Evolutionary conservation across 192 early-diverging fungal species (phyloP).

Genomic region (Rhizoclosmatium sp.): DNA sequence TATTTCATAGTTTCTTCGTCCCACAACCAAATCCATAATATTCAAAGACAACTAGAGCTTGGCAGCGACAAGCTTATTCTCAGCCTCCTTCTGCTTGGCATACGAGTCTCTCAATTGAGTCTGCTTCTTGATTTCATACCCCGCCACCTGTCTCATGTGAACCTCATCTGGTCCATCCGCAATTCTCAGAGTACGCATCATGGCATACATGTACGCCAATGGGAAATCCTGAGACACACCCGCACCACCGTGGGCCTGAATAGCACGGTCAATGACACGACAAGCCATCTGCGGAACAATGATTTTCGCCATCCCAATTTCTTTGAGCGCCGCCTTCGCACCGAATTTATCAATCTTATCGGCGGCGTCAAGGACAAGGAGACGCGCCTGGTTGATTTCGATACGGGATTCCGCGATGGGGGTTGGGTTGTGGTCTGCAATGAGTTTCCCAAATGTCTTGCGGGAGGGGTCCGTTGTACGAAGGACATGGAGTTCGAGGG

Average conservation of each 20-base stretch:
- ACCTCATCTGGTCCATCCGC: conserved; percentile 97
- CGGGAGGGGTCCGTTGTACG: conserved; percentile 82
- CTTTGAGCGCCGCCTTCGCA: conserved; percentile 88
- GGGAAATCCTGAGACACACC: conserved; percentile 88
- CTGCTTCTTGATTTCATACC: conserved; percentile 49
- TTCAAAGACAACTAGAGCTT: too few relatives aligned
- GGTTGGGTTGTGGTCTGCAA: conserved; percentile 85
- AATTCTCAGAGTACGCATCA: conserved; percentile 82
- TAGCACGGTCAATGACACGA: conserved; percentile 85
- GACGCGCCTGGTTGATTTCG: conserved; percentile 88
- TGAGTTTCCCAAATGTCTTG: conserved; percentile 86
- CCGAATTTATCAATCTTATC: conserved; percentile 87
- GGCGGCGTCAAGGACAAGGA: conserved; percentile 94
- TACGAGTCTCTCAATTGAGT: conserved; percentile 32
- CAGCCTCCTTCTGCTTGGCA: conserved; percentile 39
- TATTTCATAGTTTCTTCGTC: too few relatives aligned
- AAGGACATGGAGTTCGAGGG: conserved; percentile 82
- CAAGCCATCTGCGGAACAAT: conserved; percentile 82
- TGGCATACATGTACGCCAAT: conserved; percentile 83
- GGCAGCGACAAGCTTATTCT: conserved; percentile 7
- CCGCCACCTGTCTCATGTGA: conserved; percentile 82
- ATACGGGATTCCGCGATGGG: conserved; percentile 88
- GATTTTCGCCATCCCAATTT: conserved; percentile 98
- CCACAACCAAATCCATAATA: too few relatives aligned
- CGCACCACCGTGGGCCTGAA: conserved; percentile 93